Base-by-base conservation (phyloP, 768 basidiomycete genomes). In the Paxillus ammoniavirescens region DNA sequence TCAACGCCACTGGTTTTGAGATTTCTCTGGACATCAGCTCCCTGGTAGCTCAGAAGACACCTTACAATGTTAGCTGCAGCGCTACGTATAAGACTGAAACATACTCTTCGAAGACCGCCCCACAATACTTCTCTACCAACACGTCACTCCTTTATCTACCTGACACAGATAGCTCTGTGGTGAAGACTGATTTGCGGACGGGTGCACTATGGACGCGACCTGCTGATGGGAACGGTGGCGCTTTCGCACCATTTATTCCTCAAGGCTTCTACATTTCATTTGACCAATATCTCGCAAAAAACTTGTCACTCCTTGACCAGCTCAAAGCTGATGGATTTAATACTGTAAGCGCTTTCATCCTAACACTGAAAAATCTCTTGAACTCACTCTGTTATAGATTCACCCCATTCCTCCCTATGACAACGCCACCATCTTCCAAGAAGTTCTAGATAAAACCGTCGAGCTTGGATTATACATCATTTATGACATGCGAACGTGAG, bases 211-310 rank as follows among this genome's bases (percentile, higher is more conserved):
- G 79, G 61, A 70, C 68, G 5, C 75, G 75, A 47, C 71, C 69
- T 52, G 67, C 52, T 5, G 33, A 60, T 45, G 55, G 56, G 17
- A 62, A 56, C 6, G 61, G 62, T 17, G 52, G 60, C 2, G 17
- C 28, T 2, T 69, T 69, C 55, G 62, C 74, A 55, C 69, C 77
- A 0, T 67, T 85, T 10, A 66, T 91, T 52, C 88, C 91, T 0
- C 78, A 89, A 42, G 89, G 89, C 0, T 92, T 87, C 67, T 91
- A 89, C 59, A 82, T 88, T 0, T 66, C 75, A 5, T 85, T 87
- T 44, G 80, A 77, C 38, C 65, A 67, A 14, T 83, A 82, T 53
- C 70, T 89, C 15, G 76, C 71, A 2, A 62, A 71, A 7, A 82
- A 90, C 62, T 61, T 80, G 42, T 64, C 82, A 1, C 65, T 78